These are phyloP conservation scores for Cucumis sativus DNA, from an alignment of 306 rosid species.

Conservation along the genomic window DNA sequence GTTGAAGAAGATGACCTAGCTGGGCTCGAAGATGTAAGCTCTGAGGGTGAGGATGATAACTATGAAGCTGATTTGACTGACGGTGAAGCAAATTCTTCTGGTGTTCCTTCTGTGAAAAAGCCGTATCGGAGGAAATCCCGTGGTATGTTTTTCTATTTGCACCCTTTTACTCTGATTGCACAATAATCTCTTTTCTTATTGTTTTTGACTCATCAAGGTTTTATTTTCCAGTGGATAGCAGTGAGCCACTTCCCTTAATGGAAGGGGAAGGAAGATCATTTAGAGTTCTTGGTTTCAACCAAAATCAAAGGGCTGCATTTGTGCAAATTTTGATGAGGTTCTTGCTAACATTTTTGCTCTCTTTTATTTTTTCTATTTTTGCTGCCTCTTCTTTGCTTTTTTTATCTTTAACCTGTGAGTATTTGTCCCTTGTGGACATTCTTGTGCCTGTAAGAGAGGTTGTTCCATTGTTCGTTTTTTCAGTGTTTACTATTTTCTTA, in stretches of 20 bases:
- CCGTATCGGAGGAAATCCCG: constrained; percentile 63
- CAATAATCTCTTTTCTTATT: neutral
- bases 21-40: constrained; percentile 91
- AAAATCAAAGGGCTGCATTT: constrained; percentile 86
- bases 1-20: constrained; percentile 99
- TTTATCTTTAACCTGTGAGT: constrained; percentile 7
- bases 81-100: constrained; percentile 66
- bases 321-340: constrained; percentile 97
- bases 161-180: neutral
- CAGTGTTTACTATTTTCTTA: constrained; percentile 8
- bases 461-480: neutral
- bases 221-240: constrained; percentile 52
- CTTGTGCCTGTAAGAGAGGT: neutral
- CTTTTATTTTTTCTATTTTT: neutral
- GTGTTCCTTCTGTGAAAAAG: constrained; percentile 40
- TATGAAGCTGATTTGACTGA: constrained; percentile 87
- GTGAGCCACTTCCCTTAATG: constrained; percentile 86
- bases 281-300: constrained; percentile 95
- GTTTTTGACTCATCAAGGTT: neutral
- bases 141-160: constrained; percentile 27
- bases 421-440: neutral
- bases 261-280: constrained; percentile 97
- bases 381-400: neutral
- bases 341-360: constrained; percentile 2
- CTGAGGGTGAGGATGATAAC: constrained; percentile 94